Evolutionary conservation across 148 eudicot genomes (phyloP), one percentile per base, ranked within the genome.

Genomic region (Camellia lanceoleosa): DNA sequence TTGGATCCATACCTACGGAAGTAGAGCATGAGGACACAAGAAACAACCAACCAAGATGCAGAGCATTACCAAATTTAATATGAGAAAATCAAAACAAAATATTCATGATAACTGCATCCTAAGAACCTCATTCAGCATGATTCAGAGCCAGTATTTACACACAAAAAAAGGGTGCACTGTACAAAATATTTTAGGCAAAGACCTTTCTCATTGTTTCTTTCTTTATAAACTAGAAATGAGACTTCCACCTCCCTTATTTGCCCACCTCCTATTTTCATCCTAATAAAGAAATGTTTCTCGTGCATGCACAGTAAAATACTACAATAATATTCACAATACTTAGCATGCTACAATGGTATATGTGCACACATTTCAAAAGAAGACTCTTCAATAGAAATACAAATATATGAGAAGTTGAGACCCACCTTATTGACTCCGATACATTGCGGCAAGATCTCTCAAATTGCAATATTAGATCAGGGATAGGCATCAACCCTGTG

Each of bases 371-470:
- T 19, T 46, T 54, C 8, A 23, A 12, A 15, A 73, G 54, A 73
- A 23, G 30, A 23, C 63, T 54, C 62, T 73, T 73, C 47, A 55
- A 30, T 64, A 41, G 15, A 73, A 46, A 73, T 49, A 55, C 42
- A 49, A 54, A 73, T 20, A 47, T 52, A 51, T 13, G 67, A 43
- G 10, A 23, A 58, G 51, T 18, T 58, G 58, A 20, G 79, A 76
- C 83, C 55, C 51, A 94, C 98, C 97, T 93, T 80, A 96, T 87
- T 67, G 94, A 90, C 83, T 93, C 97, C 56, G 99, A 93, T 72
- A 92, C 95, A 80, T 86, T 86, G 56, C 99, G 99, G 82, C 98
- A 96, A 43, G 92, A 86, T 83, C 85, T 89, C 89, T 96, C 99
- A 82, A 96, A 90, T 58, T 87, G 88, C 65, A 93, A 88, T 83